Evolutionary conservation across 2,329 filamentous ascomycete genomes (phyloP).

Genomic region (Talaromyces sp.): DNA sequence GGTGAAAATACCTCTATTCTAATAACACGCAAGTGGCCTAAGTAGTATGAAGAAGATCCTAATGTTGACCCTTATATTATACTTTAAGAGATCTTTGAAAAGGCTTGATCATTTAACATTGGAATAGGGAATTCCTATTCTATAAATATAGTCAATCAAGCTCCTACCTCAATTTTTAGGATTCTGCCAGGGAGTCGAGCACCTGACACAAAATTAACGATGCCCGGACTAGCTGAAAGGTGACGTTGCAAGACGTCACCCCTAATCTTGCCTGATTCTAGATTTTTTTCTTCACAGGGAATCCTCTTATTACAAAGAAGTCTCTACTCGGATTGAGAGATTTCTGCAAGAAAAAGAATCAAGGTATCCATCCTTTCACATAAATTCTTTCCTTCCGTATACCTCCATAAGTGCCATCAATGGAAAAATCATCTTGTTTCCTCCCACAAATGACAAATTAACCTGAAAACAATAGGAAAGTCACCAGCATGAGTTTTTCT

Average conservation of each 20-base stretch:
- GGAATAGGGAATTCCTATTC: slow-evolving; percentile 23
- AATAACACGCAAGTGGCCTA: slow-evolving; percentile 28
- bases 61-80: slow-evolving; percentile 24
- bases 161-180: slow-evolving; percentile 23
- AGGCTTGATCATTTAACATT: slow-evolving; percentile 25
- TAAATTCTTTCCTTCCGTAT: slow-evolving; percentile 20
- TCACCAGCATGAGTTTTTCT: not conserved
- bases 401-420: slow-evolving; percentile 25
- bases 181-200: slow-evolving; percentile 23
- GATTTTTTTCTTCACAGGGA: slow-evolving; percentile 18
- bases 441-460: not conserved
- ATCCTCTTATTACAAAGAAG: not conserved
- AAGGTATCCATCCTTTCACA: not conserved
- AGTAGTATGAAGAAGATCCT: slow-evolving; percentile 31
- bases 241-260: too few species aligned
- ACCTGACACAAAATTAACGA: slow-evolving; percentile 24
- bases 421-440: not conserved
- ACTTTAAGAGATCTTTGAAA: slow-evolving; percentile 22
- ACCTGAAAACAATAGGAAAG: not conserved
- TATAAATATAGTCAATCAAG: slow-evolving; percentile 16
- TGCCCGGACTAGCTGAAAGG: slow-evolving; percentile 22
- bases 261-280: slow-evolving; percentile 26
- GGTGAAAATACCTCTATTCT: not conserved
- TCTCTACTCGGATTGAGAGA: not conserved
- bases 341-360: not conserved